phyloP scores from a whole-genome alignment of 2,329 filamentous ascomycete species.

The Leptodontidium sp. region DNA sequence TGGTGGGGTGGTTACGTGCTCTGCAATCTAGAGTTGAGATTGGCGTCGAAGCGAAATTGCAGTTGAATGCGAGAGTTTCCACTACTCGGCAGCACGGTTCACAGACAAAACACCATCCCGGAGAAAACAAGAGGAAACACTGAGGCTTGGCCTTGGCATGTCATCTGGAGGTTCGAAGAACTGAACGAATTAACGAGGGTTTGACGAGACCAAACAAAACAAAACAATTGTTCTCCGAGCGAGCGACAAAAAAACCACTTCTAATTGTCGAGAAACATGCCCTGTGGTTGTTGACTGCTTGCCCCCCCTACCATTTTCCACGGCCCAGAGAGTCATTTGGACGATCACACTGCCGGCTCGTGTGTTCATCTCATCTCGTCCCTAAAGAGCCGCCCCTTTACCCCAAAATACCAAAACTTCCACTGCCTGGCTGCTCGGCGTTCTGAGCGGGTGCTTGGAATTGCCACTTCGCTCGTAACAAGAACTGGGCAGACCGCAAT shows the following conservation, averaged over 20 bases:
- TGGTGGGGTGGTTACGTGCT: constrained; percentile 33
- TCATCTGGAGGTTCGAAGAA: not conserved
- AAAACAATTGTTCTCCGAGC: not conserved
- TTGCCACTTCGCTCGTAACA: not conserved
- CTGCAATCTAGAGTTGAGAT: constrained; percentile 32
- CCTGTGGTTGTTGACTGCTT: not conserved
- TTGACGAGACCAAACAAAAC: not conserved
- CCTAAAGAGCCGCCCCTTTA: constrained; percentile 18
- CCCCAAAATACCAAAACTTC: not conserved
- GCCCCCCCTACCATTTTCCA: constrained; percentile 9
- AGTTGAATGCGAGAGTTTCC: constrained; percentile 23
- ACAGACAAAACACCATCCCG: constrained; percentile 9
- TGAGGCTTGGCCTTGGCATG: not conserved
- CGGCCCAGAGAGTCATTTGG: constrained; percentile 17
- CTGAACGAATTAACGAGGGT: not conserved
- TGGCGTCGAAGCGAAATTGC: constrained; percentile 37
- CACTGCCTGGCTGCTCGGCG: constrained; percentile 1
- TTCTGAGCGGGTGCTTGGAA: not conserved
- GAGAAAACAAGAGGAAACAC: not conserved
- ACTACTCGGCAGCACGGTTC: constrained; percentile 23
- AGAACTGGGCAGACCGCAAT: constrained; percentile 3
- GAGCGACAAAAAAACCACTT: not conserved
- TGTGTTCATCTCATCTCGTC: constrained; percentile 17
- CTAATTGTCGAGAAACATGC: not conserved
- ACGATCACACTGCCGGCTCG: constrained; percentile 19